Evolutionary conservation across 164 flowering plant species (phyloP), one percentile per base, ranked within the genome.

Genomic region (Umbilicus rupestris): DNA sequence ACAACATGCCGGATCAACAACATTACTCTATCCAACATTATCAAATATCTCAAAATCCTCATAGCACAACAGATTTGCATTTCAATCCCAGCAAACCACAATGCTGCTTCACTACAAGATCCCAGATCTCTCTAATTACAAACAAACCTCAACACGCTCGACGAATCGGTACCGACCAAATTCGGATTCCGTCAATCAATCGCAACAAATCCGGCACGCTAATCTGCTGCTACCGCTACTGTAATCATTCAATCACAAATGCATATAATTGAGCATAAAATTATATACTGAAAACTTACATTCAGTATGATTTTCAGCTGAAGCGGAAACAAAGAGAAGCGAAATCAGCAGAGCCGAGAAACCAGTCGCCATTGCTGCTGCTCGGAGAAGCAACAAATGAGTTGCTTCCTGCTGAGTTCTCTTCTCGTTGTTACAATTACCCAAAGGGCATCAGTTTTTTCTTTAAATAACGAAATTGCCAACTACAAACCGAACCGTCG

Each of bases 331-430:
- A 22, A 24, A 24, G 24, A 52, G 31, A 22, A 52, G 14, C 14
- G 30, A 11, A 52, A 24, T 52, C 29, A 24, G 30, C 29, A 52
- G 30, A 26, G 6, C 0, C 29, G 15, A 24, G 58, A 7, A 52
- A 52, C 29, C 58, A 52, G 58, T 52, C 30, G 58, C 58, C 58
- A 52, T 52, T 52, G 58, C 14, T 52, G 58, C 2, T 22, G 24
- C 24, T 3, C 3, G 9, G 28, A n/a, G n/a, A n/a, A n/a, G n/a
- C n/a, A n/a, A n/a, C n/a, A n/a, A n/a, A n/a, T n/a, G n/a, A n/a
- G 30, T 52, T 22, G 29, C 1, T 52, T 8, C 1, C 58, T 24
- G 58, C 30, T 52, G 24, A 12, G 30, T 49, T 2, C 28, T 1
- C 4, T 6, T 7, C 28, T 50, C 20, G 5, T 6, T 22, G 12